These are phyloP conservation scores for Phytophthora fragariaefolia DNA, from an alignment of 352 stramenopile species.

Conservation along the genomic window DNA sequence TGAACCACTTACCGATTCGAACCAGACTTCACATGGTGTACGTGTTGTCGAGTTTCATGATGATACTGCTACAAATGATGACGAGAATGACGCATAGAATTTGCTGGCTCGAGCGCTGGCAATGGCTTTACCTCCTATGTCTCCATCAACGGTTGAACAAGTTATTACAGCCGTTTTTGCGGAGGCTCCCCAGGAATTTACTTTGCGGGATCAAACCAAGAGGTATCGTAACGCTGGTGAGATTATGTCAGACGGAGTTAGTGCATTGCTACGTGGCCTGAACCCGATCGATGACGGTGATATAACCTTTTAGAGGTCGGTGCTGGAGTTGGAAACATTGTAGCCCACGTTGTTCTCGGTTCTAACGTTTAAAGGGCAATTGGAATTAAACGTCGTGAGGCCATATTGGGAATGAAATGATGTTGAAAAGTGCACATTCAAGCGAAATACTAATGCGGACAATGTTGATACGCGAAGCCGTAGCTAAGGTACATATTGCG, in stretches of 20 bases:
- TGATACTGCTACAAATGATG: not conserved
- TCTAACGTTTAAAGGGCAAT: not conserved
- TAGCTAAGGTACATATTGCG: not conserved
- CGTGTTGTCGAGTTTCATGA: too few relatives aligned
- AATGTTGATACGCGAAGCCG: not conserved
- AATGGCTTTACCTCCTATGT: not conserved
- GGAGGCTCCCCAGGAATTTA: not conserved
- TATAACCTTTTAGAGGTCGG: constrained; percentile 11
- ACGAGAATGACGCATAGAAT: too few relatives aligned
- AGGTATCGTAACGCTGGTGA: constrained; percentile 9
- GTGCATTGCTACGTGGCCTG: not conserved
- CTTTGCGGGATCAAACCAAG: not conserved
- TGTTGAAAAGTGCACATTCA: not conserved
- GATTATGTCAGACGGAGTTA: not conserved
- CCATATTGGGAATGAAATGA: constrained; percentile 1
- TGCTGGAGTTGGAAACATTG: constrained; percentile 5
- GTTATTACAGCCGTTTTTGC: not conserved
- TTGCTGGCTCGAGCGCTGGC: too few relatives aligned
- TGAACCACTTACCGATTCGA: too few relatives aligned
- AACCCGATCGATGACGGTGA: not conserved
- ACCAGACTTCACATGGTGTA: too few relatives aligned
- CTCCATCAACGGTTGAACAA: constrained; percentile 5
- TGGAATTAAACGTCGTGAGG: constrained; percentile 5
- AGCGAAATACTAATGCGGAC: not conserved
- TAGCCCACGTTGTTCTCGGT: constrained; percentile 2